Conservation (phyloP, 805 yeast genomes). For the Saturnispora ahearnii region DNA sequence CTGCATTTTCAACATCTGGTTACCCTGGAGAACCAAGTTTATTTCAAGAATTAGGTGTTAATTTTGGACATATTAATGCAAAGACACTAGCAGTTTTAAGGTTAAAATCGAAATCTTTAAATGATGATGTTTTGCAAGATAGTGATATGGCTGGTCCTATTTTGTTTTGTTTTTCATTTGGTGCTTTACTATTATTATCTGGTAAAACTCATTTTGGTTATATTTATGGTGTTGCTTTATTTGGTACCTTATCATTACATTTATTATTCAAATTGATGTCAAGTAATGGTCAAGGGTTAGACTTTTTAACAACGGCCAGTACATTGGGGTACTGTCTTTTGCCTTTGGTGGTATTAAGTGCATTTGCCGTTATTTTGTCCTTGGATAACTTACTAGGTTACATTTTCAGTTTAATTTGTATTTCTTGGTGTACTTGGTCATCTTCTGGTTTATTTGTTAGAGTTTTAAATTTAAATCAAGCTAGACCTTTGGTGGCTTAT, state of each 20-base stretch:
- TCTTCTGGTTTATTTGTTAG: slow-evolving; percentile 90
- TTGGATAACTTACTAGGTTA: slow-evolving; percentile 75
- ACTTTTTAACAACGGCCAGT: slow-evolving; percentile 68
- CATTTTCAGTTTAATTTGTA: slow-evolving; percentile 52
- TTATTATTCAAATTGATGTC: slow-evolving; percentile 84
- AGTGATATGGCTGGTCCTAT: slow-evolving; percentile 94
- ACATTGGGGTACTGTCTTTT: slow-evolving; percentile 90
- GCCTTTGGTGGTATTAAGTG: slow-evolving; percentile 75
- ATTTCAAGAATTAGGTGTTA: slow-evolving; percentile 87
- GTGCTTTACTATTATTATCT: slow-evolving; percentile 67
- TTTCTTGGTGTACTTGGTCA: slow-evolving; percentile 86
- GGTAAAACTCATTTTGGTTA: slow-evolving; percentile 97
- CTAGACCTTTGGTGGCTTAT: slow-evolving; percentile 85
- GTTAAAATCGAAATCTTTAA: slow-evolving; percentile 50
- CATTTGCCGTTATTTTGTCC: slow-evolving; percentile 54
- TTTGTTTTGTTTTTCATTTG: slow-evolving; percentile 79
- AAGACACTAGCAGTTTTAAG: slow-evolving; percentile 83
- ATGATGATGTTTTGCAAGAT: slow-evolving; percentile 74
- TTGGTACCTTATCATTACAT: slow-evolving; percentile 83
- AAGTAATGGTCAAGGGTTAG: slow-evolving; percentile 31
- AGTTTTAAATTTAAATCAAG: slow-evolving; percentile 72
- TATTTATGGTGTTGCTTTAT: slow-evolving; percentile 89
- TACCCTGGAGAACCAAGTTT: slow-evolving; percentile 93
- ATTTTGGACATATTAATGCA: slow-evolving; percentile 74
- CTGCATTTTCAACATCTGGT: slow-evolving; percentile 89